These are phyloP conservation scores for Crithidia brevicula DNA, from an alignment of 208 protist genomes.

Conservation along the genomic window DNA sequence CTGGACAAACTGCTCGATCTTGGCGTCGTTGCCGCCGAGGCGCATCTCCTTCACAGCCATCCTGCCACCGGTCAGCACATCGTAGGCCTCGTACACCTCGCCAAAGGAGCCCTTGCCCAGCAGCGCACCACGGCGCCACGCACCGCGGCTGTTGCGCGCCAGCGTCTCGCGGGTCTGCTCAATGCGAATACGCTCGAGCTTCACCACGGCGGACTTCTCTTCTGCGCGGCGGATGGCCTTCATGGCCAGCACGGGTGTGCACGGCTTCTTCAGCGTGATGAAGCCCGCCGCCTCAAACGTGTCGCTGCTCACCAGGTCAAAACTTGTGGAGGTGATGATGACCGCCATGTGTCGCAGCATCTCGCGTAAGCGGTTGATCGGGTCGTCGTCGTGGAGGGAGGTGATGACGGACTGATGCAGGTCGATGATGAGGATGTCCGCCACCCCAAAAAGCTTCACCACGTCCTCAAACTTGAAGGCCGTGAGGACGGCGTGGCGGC, in stretches of 20 bases:
- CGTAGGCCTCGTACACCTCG: conserved; percentile 87
- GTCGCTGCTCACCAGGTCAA: conserved; percentile 60
- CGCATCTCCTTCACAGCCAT: conserved; percentile 93
- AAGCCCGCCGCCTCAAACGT: conserved; percentile 84
- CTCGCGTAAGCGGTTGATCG: conserved; percentile 74
- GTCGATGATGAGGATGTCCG: conserved; percentile 89
- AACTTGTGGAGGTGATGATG: conserved; percentile 71
- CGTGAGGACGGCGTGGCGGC: conserved; percentile 85
- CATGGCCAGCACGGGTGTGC: conserved; percentile 75
- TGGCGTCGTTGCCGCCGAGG: conserved; percentile 58
- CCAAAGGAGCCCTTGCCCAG: conserved; percentile 87
- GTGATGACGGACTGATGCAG: conserved; percentile 76
- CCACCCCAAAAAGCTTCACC: conserved; percentile 65
- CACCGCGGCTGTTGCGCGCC: conserved; percentile 81
- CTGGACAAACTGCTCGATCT: conserved; percentile 81
- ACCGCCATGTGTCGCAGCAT: conserved; percentile 82
- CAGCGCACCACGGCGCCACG: conserved; percentile 74
- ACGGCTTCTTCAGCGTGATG: conserved; percentile 86
- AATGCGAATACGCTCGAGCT: conserved; percentile 79
- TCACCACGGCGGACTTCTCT: conserved; percentile 72
- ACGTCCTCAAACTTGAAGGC: conserved; percentile 77
- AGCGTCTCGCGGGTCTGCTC: conserved; percentile 78
- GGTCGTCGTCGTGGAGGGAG: conserved; percentile 46
- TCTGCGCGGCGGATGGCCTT: conserved; percentile 77
- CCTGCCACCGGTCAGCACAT: conserved; percentile 82